A percentile compares a stretch with the other conserved stretches of the same genome.
Conservation (phyloP, 2,329 filamentous ascomycete species). For the Aspergillus ochraceus region DNA sequence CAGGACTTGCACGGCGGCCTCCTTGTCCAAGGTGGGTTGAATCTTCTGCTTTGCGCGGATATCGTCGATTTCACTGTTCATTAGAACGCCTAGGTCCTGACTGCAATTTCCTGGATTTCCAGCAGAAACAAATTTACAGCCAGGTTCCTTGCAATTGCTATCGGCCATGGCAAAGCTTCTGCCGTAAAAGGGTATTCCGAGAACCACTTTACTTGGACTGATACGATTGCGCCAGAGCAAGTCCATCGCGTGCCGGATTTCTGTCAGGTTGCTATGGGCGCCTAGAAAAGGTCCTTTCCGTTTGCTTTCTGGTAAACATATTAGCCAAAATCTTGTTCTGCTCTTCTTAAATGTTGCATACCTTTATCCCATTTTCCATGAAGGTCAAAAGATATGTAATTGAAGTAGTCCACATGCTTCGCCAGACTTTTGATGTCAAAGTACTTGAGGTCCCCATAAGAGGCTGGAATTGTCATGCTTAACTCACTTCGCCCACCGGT, state of each 20-base stretch:
- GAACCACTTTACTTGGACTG: constrained; percentile 25
- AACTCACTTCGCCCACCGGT: constrained; percentile 18
- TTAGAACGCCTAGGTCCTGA: constrained; percentile 28
- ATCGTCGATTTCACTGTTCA: constrained; percentile 33
- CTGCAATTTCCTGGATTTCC: constrained; percentile 31
- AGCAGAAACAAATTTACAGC: constrained; percentile 31
- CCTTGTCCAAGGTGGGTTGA: constrained; percentile 16
- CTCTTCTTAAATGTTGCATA: background rate
- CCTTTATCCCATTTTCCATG: constrained; percentile 29
- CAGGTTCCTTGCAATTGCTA: constrained; percentile 23
- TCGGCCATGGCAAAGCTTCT: constrained; percentile 20
- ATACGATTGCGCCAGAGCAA: constrained; percentile 30
- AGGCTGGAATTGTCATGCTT: constrained; percentile 23
- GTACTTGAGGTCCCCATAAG: constrained; percentile 32
- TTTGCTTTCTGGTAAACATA: background rate
- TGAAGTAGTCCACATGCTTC: constrained; percentile 24
- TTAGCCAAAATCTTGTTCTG: background rate
- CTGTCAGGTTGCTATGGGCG: constrained; percentile 35
- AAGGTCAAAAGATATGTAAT: constrained; percentile 33
- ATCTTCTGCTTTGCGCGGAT: constrained; percentile 22
- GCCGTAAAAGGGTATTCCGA: constrained; percentile 32
- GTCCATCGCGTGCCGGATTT: constrained; percentile 29
- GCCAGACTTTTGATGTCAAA: constrained; percentile 24
- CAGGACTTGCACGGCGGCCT: constrained; percentile 28
- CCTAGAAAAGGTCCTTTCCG: constrained; percentile 21